Percentiles rank a stretch among this genome's conserved stretches.
Evolutionary conservation across 768 basidiomycete genomes (phyloP).

Genomic region (Boletus rex-veris): DNA sequence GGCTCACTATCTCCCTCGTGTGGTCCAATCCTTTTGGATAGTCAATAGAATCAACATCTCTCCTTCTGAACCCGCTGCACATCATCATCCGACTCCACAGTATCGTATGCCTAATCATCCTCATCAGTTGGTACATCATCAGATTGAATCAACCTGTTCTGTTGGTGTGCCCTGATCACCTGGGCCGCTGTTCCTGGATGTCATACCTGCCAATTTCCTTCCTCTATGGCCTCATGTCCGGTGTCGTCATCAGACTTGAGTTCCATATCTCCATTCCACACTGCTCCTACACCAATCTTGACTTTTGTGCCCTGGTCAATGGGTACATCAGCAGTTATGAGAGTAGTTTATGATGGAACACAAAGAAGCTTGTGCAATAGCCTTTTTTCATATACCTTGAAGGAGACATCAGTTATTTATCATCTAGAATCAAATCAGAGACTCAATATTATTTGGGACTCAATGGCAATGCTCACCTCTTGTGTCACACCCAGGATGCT

Average conservation of each 20-base stretch:
- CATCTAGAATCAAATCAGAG: slow-evolving; percentile 42
- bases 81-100: too few relatives aligned
- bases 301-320: slow-evolving; percentile 4
- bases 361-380: slow-evolving; percentile 59
- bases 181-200: slow-evolving; percentile 46
- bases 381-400: slow-evolving; percentile 58
- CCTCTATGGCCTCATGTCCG: neutral
- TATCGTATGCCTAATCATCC: too few relatives aligned
- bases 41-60: too few relatives aligned
- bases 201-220: slow-evolving; percentile 49
- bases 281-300: slow-evolving; percentile 32
- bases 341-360: slow-evolving; percentile 25
- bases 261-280: slow-evolving; percentile 40
- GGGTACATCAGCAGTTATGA: slow-evolving; percentile 22
- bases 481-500: slow-evolving; percentile 80
- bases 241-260: slow-evolving; percentile 24
- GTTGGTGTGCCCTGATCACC: slow-evolving; percentile 42
- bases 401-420: slow-evolving; percentile 70
- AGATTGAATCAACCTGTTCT: too few relatives aligned
- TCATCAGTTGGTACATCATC: too few relatives aligned
- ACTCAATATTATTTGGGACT: neutral
- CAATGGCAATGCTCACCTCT: slow-evolving; percentile 51
- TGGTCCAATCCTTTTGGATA: too few relatives aligned
- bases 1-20: too few relatives aligned
- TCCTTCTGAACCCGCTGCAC: too few relatives aligned